Conservation (phyloP, 768 basidiomycete species). For the Tricholoma sp. region DNA sequence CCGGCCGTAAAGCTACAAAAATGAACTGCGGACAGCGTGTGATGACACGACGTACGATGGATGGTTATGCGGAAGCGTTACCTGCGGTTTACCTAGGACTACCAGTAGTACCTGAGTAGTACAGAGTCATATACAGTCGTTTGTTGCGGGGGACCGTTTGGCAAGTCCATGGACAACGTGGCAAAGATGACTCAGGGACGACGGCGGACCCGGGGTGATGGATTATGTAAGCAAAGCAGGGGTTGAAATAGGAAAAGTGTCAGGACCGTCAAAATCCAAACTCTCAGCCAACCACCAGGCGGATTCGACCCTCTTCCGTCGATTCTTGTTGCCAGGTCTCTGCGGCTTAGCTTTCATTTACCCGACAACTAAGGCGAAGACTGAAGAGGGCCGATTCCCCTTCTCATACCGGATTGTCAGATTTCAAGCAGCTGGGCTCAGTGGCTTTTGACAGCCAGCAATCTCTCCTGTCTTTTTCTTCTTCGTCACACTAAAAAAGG, state of each 20-base stretch:
- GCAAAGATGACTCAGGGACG: too few relatives aligned
- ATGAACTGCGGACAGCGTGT: neutral
- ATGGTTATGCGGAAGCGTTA: too few relatives aligned
- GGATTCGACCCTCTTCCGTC: slow-evolving; percentile 47
- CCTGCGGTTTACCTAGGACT: neutral
- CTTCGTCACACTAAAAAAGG: slow-evolving; percentile 56
- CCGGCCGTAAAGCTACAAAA: neutral
- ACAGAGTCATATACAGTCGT: too few relatives aligned
- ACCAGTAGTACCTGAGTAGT: too few relatives aligned
- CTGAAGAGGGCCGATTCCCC: slow-evolving; percentile 37
- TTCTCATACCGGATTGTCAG: slow-evolving; percentile 16
- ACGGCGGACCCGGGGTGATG: slow-evolving; percentile 3
- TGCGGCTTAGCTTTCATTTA: slow-evolving; percentile 23
- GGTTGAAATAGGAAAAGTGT: slow-evolving; percentile 14
- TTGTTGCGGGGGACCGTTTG: too few relatives aligned
- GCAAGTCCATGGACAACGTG: neutral
- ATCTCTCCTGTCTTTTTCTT: slow-evolving; percentile 25
- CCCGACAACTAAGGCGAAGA: slow-evolving; percentile 36
- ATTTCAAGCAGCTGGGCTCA: slow-evolving; percentile 26
- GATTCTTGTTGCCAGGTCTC: slow-evolving; percentile 43
- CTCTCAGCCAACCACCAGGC: slow-evolving; percentile 34
- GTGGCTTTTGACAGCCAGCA: slow-evolving; percentile 24
- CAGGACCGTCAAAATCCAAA: slow-evolving; percentile 14
- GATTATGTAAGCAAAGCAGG: slow-evolving; percentile 9
- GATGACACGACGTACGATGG: too few relatives aligned